Evolutionary conservation across 164 flowering plant species (phyloP), one percentile per base, ranked within the genome.

Genomic region (Amborella trichopoda): DNA sequence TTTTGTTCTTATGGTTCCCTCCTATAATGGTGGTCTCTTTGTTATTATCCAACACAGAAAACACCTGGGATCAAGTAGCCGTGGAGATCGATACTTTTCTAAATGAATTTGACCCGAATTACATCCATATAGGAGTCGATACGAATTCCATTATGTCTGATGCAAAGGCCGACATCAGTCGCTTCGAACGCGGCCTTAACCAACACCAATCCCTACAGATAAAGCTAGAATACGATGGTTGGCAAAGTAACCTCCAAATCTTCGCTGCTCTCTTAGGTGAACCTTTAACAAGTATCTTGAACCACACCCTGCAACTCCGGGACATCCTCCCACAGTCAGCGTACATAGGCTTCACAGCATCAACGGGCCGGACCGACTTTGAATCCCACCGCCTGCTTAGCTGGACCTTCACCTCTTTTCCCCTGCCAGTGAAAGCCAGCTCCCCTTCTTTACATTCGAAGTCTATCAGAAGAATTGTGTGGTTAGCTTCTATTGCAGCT

Each of bases 31-130:
- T n/a, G n/a, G n/a, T n/a, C n/a, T n/a, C n/a, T n/a, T n/a, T n/a
- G n/a, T n/a, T n/a, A n/a, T n/a, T n/a, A n/a, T n/a, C n/a, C n/a
- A n/a, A n/a, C n/a, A 37, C 32, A 70, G 80, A 72, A 19, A 53
- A 60, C 6, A 32, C 25, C 28, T 26, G 38, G 41, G 36, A 36
- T n/a, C 82, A 67, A 45, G 33, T 77, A 19, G 83, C 73, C 5
- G 65, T 77, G 36, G 83, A 74, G 62, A 46, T 77, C 1, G 83
- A 74, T 46, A 71, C 83, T 2, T 74, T 26, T 61, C 54, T 32
- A 59, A 77, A 71, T 21, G 77, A 70, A 23, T 67, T 57, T 3
- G n/a, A n/a, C n/a, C n/a, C n/a, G n/a, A n/a, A n/a, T n/a, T n/a
- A n/a, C n/a, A n/a, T n/a, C n/a, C n/a, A n/a, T n/a, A n/a, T n/a